Evolutionary conservation across 305 asterid species (phyloP).

Genomic region (Rubia balearica): DNA sequence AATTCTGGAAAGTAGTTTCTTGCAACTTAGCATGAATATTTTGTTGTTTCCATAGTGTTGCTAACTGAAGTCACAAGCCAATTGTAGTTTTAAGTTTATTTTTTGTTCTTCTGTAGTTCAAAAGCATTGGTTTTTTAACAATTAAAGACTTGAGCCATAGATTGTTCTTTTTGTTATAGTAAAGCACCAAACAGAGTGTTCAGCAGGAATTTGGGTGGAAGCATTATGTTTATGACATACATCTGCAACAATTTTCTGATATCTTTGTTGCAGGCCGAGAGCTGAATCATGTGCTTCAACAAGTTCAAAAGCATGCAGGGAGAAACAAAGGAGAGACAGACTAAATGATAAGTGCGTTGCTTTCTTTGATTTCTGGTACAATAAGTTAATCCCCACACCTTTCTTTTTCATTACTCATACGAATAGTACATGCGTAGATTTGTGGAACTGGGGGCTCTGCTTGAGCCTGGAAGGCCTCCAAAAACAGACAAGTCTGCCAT

Average conservation of each 20-base stretch:
- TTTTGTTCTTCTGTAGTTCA: not conserved
- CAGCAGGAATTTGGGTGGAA: not conserved
- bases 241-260: not conserved
- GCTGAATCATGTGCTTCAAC: conserved; percentile 58
- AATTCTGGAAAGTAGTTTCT: not conserved
- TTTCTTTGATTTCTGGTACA: conserved; percentile 16
- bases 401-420: conserved; percentile 15
- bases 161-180: not conserved
- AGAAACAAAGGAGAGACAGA: conserved; percentile 81
- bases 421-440: conserved; percentile 38
- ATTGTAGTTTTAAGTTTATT: not conserved
- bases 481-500: conserved; percentile 86
- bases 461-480: conserved; percentile 92
- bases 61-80: not conserved
- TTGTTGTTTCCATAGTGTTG: not conserved
- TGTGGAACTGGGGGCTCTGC: conserved; percentile 75
- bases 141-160: not conserved
- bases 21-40: not conserved
- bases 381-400: conserved; percentile 9
- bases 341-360: conserved; percentile 71
- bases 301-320: conserved; percentile 90
- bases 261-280: conserved; percentile 42
- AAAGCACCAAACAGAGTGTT: conserved; percentile 2
- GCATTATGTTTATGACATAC: not conserved
- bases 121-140: not conserved